Evolutionary conservation across 768 basidiomycete species (phyloP), one percentile per base, ranked within the genome.

Genomic region (Termitomyces sp.): DNA sequence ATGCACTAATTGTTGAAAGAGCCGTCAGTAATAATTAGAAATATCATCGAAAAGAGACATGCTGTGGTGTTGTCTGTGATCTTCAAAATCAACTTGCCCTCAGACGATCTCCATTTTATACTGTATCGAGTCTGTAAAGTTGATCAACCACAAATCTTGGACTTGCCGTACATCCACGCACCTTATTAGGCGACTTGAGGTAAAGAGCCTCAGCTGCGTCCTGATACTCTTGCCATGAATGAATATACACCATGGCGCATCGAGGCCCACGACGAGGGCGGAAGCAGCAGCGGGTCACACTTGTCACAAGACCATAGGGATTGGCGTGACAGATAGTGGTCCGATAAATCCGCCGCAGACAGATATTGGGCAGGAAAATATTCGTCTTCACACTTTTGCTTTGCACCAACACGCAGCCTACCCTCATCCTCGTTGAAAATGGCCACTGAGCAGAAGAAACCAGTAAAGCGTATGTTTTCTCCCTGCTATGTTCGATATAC

Each of bases 61-160:
- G 96, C 96, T 66, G 87, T 88, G 36, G 79, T 81, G 70, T 97
- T 83, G 74, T 98, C 92, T 1, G 96, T 98, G 67, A 98, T 87
- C 76, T 96, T 97, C 61, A 98, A 78, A 47, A 96, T 89, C 20
- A 98, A 83, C 67, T 91, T 87, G 20, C 92, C 92, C 65, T 92
- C 87, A 5, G 84, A 83, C 31, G 88, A 79, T 66, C 82, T 85
- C 91, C 94, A 98, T 79, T 97, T 96, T 66, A 96, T 85, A 71
- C 84, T 87, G 69, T 96, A 97, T 42, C 96, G 83, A 24, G 90
- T 82, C 96, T 98, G 5, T 53, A 13, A 31, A 50, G 36, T 34
- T 24, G 53, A 36, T 50, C 34, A 55, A 42, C 44, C 44, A 52
- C 26, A 7, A 16, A n/a, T 20, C 8, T 14, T 46, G 37, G 42